Conservation (phyloP, 768 basidiomycete species). For the Termitomyces sp. region DNA sequence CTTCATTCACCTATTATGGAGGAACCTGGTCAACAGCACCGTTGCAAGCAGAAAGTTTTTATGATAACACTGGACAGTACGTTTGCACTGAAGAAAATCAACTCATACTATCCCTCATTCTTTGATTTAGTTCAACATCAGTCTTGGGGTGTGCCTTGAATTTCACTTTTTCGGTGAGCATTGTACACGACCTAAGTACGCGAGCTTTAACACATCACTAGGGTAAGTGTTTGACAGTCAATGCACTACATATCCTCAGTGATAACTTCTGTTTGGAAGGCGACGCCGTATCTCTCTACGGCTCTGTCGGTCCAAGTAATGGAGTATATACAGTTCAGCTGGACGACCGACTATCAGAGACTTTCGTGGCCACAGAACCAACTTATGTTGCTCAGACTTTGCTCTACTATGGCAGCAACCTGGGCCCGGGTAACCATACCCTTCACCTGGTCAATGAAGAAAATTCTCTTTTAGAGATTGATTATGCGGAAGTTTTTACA, state of each 20-base stretch:
- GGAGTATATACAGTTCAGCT: background rate
- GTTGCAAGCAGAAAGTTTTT: background rate
- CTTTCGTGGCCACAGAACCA: background rate
- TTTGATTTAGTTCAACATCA: background rate
- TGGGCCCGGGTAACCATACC: background rate
- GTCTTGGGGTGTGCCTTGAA: background rate
- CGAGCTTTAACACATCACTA: background rate
- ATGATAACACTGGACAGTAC: constrained; percentile 4
- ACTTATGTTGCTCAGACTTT: background rate
- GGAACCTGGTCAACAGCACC: background rate
- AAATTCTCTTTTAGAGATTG: background rate
- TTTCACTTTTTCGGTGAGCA: background rate
- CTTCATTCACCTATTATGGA: background rate
- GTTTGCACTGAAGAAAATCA: background rate
- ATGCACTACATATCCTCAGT: background rate
- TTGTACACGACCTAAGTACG: background rate
- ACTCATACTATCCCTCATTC: background rate
- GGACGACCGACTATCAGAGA: background rate
- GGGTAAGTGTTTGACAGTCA: background rate
- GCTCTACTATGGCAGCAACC: background rate
- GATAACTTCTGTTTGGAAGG: background rate
- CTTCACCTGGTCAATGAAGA: background rate
- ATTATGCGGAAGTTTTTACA: background rate
- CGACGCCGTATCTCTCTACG: background rate
- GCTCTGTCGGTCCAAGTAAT: background rate